These are phyloP conservation scores for Beta corolliflora DNA, from an alignment of 179 eudicot species.

Conservation along the genomic window DNA sequence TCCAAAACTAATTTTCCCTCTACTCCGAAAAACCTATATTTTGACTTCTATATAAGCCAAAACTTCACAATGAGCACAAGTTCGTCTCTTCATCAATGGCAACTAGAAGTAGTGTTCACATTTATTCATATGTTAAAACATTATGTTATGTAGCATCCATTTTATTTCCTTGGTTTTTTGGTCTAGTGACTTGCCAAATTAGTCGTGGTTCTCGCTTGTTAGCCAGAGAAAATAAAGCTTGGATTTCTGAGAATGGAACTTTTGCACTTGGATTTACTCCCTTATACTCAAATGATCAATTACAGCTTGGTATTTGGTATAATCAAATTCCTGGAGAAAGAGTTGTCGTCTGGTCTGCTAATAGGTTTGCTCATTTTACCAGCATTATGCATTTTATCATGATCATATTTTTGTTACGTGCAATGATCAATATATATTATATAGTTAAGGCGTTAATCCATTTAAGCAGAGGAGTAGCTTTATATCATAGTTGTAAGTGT, in stretches of 20 bases:
- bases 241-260: slow-evolving; percentile 81
- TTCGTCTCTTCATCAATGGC: slow-evolving; percentile 18
- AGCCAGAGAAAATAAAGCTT: slow-evolving; percentile 54
- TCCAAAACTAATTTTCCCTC: slow-evolving; percentile 11
- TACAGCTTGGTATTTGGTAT: slow-evolving; percentile 76
- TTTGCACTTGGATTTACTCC: slow-evolving; percentile 80
- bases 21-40: not conserved
- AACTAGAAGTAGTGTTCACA: not conserved
- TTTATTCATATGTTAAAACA: not conserved
- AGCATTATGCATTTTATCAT: not conserved
- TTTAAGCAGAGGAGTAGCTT: no score
- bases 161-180: slow-evolving; percentile 18
- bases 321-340: slow-evolving; percentile 72
- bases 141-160: not conserved
- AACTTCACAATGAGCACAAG: slow-evolving; percentile 14
- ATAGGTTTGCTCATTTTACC: slow-evolving; percentile 46
- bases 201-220: slow-evolving; percentile 52
- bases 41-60: slow-evolving; percentile 19
- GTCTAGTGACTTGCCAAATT: slow-evolving; percentile 27
- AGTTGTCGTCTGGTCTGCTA: slow-evolving; percentile 76
- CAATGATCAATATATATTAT: no score
- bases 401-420: no score
- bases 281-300: slow-evolving; percentile 33
- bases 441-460: no score
- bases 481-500: no score